Percentiles rank a stretch among this genome's conserved stretches.
phyloP scores from a whole-genome alignment of 129 eudicot species.

The Escallonia herrerae region DNA sequence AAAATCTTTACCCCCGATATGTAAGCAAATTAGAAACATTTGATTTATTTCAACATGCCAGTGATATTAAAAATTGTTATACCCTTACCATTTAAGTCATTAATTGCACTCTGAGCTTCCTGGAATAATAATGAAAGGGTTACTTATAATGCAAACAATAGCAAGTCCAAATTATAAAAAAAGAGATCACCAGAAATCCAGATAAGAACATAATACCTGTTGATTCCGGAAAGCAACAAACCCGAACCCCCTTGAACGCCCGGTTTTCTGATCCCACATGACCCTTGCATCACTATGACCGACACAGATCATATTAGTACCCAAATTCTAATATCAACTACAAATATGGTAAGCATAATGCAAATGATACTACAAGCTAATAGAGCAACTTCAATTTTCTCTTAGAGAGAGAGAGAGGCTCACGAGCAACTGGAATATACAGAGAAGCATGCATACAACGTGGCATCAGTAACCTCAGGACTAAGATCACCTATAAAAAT shows the following conservation, averaged over 20 bases:
- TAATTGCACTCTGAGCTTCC: constrained; percentile 98
- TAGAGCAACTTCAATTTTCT: no score
- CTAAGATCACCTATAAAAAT: constrained; percentile 98
- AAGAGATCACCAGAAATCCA: constrained; percentile 1
- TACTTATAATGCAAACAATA: constrained; percentile 1
- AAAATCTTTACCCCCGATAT: no score
- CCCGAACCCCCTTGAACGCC: constrained; percentile 95
- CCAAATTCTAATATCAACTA: neutral
- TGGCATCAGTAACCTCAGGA: constrained; percentile 98
- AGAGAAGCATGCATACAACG: constrained; percentile 84
- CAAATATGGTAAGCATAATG: no score
- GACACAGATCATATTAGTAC: constrained; percentile 6
- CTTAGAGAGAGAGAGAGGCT: constrained; percentile 40
- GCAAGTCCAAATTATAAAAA: neutral
- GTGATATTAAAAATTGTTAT: no score
- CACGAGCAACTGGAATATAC: constrained; percentile 87
- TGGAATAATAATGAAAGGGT: constrained; percentile 23
- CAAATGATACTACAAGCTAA: no score
- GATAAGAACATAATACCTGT: constrained; percentile 38
- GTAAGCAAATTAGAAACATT: no score
- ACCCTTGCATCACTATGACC: constrained; percentile 81
- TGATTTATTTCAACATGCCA: no score
- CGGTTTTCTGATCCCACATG: constrained; percentile 98
- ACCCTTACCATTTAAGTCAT: constrained; percentile 75
- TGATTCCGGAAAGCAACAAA: constrained; percentile 91